These are phyloP conservation scores for Parascedosporium putredinis DNA, from an alignment of 2,329 filamentous ascomycete genomes.

Conservation along the genomic window DNA sequence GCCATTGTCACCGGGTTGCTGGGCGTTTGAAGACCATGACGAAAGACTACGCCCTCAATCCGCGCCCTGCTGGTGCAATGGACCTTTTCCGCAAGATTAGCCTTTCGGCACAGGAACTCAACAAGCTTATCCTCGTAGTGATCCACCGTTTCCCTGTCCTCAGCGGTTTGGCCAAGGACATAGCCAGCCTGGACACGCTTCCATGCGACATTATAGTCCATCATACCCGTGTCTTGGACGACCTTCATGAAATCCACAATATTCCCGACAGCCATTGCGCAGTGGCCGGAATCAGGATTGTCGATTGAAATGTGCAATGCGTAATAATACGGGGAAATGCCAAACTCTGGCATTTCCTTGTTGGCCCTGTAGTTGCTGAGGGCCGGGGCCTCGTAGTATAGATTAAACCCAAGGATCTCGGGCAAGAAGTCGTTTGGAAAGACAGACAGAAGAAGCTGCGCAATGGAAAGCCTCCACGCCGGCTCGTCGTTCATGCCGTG, in stretches of 20 bases:
- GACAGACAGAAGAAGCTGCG: slow-evolving; percentile 33
- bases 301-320: slow-evolving; percentile 40
- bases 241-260: slow-evolving; percentile 24
- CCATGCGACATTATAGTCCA: slow-evolving; percentile 23
- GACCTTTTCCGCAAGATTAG: too few species aligned
- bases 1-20: too few species aligned
- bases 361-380: slow-evolving; percentile 15
- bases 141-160: too few species aligned
- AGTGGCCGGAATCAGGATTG: slow-evolving; percentile 36
- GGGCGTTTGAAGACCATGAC: too few species aligned
- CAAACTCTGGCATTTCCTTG: slow-evolving; percentile 31
- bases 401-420: slow-evolving; percentile 39
- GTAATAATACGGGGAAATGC: slow-evolving; percentile 35
- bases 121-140: too few species aligned
- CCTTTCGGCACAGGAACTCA: too few species aligned
- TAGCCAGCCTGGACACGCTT: slow-evolving; percentile 31
- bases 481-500: not conserved
- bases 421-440: slow-evolving; percentile 38
- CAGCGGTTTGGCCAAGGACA: slow-evolving; percentile 16
- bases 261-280: slow-evolving; percentile 30
- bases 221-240: not conserved
- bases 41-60: too few species aligned
- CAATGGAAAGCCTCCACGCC: slow-evolving; percentile 23
- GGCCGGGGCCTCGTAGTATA: slow-evolving; percentile 34
- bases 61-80: too few species aligned